Conservation (phyloP, 1,284 basidiomycete genomes). For the Anthracocystis panici-leucophaei region DNA sequence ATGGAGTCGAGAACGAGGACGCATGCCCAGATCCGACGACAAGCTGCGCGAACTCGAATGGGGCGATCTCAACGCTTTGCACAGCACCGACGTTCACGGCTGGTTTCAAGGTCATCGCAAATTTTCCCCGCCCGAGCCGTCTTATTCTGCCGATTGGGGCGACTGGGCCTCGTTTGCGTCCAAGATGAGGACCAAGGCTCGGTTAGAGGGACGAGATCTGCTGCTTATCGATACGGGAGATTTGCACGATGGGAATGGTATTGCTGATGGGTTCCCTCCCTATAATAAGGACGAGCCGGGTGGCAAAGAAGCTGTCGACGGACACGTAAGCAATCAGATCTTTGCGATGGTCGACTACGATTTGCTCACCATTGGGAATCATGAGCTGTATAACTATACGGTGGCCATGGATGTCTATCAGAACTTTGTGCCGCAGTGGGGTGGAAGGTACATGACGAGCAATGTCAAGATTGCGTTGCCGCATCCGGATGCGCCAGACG, state of each 20-base stretch:
- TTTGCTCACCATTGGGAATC: slow-evolving; percentile 86
- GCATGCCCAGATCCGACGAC: slow-evolving; percentile 56
- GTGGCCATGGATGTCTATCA: slow-evolving; percentile 83
- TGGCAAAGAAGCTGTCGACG: slow-evolving; percentile 55
- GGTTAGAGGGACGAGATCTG: slow-evolving; percentile 61
- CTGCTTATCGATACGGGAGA: slow-evolving; percentile 67
- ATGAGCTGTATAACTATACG: slow-evolving; percentile 84
- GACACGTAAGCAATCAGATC: slow-evolving; percentile 64
- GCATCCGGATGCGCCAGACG: slow-evolving; percentile 24
- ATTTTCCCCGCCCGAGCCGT: slow-evolving; percentile 66
- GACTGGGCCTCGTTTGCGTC: slow-evolving; percentile 69
- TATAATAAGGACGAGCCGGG: slow-evolving; percentile 45
- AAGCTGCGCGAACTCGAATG: slow-evolving; percentile 75
- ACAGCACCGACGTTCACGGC: slow-evolving; percentile 84
- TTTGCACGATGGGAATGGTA: slow-evolving; percentile 67
- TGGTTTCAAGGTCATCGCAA: slow-evolving; percentile 66
- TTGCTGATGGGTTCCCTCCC: slow-evolving; percentile 62
- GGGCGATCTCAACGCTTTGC: slow-evolving; percentile 82
- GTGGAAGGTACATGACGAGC: slow-evolving; percentile 58
- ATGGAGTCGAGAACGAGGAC: slow-evolving; percentile 51
- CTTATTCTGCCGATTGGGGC: slow-evolving; percentile 66
- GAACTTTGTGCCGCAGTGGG: slow-evolving; percentile 78
- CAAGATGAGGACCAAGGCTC: slow-evolving; percentile 62
- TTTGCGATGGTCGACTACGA: slow-evolving; percentile 83
- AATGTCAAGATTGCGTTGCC: slow-evolving; percentile 61